Evolutionary conservation across 1,139 yeast genomes (phyloP).

Genomic region (Candida tunisiensis): DNA sequence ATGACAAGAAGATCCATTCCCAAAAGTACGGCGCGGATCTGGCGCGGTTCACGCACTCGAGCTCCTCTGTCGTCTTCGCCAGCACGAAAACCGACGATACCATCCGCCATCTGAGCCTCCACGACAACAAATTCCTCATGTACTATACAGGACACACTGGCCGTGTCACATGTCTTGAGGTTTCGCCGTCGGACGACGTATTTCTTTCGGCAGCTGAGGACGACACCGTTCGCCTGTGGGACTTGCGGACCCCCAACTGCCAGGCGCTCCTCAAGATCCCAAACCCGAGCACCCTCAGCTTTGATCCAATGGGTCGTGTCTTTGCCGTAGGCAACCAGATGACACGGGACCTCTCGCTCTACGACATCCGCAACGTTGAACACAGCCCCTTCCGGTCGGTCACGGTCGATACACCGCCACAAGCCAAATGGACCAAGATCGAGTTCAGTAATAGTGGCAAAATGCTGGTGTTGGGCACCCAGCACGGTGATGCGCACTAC

Average conservation of each 20-base stretch:
- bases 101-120: conserved; percentile 51
- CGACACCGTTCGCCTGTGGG: conserved; percentile 78
- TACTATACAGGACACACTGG: conserved; percentile 80
- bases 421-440: conserved; percentile 40
- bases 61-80: conserved; percentile 62
- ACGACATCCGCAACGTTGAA: conserved; percentile 41
- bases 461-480: conserved; percentile 47
- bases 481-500: conserved; percentile 34
- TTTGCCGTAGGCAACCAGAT: conserved; percentile 51
- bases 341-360: conserved; percentile 34
- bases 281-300: conserved; percentile 30
- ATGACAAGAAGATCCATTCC: conserved; percentile 39
- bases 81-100: conserved; percentile 61
- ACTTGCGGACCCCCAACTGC: conserved; percentile 34
- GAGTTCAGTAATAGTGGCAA: conserved; percentile 81
- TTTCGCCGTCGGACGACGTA: conserved; percentile 55
- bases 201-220: conserved; percentile 62
- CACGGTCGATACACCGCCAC: conserved; percentile 16
- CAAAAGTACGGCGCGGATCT: conserved; percentile 87
- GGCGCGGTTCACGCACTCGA: conserved; percentile 71
- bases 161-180: conserved; percentile 53
- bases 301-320: conserved; percentile 72
- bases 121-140: conserved; percentile 63
- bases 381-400: conserved; percentile 34
- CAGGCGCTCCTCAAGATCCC: conserved; percentile 43